Evolutionary conservation across 169 alveolate genomes (phyloP).

Genomic region (Plasmodium reichenowi): DNA sequence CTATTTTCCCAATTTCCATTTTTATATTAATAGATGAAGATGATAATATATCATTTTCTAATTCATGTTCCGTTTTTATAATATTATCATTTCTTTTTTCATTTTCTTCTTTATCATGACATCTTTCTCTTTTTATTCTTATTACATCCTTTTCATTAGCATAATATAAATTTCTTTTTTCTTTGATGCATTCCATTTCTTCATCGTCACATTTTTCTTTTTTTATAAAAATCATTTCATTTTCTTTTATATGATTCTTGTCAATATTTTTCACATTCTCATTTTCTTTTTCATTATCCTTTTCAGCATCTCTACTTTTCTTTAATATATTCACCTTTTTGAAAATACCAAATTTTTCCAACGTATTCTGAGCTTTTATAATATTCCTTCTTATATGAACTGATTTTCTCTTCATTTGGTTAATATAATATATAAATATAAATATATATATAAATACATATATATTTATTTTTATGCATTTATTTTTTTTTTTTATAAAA

Average conservation of each 20-base stretch:
- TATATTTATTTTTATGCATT: too few species aligned
- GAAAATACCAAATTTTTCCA: constrained; percentile 75
- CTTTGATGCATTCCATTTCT: not conserved
- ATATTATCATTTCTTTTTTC: constrained; percentile 6
- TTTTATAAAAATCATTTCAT: constrained; percentile 13
- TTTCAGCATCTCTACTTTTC: constrained; percentile 2
- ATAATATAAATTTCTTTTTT: too few species aligned
- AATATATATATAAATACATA: not conserved
- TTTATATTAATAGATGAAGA: not conserved
- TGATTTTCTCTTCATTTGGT: constrained; percentile 74
- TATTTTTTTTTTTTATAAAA: too few species aligned
- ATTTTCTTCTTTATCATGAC: constrained; percentile 8
- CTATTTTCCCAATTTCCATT: constrained; percentile 6
- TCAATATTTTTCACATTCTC: not conserved
- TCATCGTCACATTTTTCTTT: constrained; percentile 18
- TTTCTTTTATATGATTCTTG: not conserved
- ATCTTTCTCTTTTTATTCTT: constrained; percentile 12
- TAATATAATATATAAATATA: not conserved
- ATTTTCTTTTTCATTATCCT: too few species aligned
- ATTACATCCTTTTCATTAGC: not conserved
- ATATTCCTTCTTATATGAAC: constrained; percentile 28
- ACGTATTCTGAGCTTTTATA: constrained; percentile 60
- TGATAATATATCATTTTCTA: not conserved
- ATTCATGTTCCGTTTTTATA: constrained; percentile 1
- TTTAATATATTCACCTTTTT: constrained; percentile 47